Conservation (phyloP, 352 stramenopile species). For the Phytophthora parvispora region DNA sequence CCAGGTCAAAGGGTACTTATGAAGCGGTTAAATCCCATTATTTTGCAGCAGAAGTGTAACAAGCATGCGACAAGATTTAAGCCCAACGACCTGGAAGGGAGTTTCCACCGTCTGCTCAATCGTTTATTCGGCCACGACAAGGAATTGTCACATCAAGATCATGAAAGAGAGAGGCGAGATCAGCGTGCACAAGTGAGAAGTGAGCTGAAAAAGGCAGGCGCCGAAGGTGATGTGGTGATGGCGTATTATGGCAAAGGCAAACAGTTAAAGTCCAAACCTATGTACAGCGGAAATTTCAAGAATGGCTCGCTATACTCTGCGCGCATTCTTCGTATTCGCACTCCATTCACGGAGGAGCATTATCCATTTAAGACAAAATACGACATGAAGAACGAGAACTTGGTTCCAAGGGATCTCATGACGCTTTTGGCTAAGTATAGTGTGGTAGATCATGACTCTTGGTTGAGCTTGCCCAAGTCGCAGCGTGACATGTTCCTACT, state of each 20-base stretch:
- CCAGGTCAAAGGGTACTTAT: conserved; percentile 64
- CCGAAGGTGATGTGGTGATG: conserved; percentile 56
- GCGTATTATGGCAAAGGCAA: conserved; percentile 71
- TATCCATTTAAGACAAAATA: conserved; percentile 59
- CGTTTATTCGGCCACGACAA: conserved; percentile 63
- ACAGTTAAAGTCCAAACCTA: conserved; percentile 55
- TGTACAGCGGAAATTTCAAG: conserved; percentile 54
- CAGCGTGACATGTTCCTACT: conserved; percentile 75
- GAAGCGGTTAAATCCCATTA: conserved; percentile 60
- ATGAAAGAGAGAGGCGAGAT: conserved; percentile 52
- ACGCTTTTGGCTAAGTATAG: conserved; percentile 59
- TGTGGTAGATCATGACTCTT: conserved; percentile 61
- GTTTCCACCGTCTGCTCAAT: conserved; percentile 77
- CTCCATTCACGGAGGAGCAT: conserved; percentile 60
- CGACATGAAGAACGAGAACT: conserved; percentile 35
- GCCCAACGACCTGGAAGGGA: conserved; percentile 72
- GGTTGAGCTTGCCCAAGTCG: conserved; percentile 51
- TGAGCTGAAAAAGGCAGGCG: conserved; percentile 70
- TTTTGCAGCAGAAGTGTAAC: conserved; percentile 74
- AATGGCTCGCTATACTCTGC: conserved; percentile 58
- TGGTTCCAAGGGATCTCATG: conserved; percentile 42
- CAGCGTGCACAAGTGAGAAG: conserved; percentile 52
- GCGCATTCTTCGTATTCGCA: conserved; percentile 60
- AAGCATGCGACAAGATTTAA: conserved; percentile 68
- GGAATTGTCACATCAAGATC: conserved; percentile 40